Conservation (phyloP, 495 filamentous ascomycete genomes). For the Bathelium albidoporum region DNA sequence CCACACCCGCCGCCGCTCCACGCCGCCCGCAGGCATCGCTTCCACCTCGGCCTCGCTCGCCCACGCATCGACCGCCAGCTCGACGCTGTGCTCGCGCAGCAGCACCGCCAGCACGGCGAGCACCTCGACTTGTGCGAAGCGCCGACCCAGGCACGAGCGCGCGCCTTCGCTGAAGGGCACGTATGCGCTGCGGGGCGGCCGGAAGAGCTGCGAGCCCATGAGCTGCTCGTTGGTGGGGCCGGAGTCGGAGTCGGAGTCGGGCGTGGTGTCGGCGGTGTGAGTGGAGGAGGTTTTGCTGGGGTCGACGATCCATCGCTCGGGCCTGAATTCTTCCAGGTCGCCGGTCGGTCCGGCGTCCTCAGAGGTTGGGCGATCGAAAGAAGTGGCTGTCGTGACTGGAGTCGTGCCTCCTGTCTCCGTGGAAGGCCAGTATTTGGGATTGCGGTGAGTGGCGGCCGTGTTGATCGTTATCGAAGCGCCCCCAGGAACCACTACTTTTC, state of each 20-base stretch:
- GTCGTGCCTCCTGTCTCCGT: neutral
- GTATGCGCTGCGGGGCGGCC: conserved; percentile 52
- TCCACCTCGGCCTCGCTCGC: conserved; percentile 51
- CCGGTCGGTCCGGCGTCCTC: conserved; percentile 22
- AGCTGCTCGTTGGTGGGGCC: conserved; percentile 46
- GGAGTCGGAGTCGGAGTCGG: conserved; percentile 36
- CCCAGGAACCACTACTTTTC: conserved; percentile 40
- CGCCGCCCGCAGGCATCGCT: conserved; percentile 35
- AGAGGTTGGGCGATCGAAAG: conserved; percentile 4
- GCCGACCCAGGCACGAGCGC: conserved; percentile 56
- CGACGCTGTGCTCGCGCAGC: conserved; percentile 53
- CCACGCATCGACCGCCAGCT: conserved; percentile 53
- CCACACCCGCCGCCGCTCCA: conserved; percentile 43
- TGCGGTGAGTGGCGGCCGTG: conserved; percentile 42
- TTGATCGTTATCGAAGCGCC: conserved; percentile 38
- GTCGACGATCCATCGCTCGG: conserved; percentile 49
- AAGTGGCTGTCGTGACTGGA: neutral
- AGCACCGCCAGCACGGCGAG: conserved; percentile 56
- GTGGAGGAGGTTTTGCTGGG: conserved; percentile 28
- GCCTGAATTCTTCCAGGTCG: conserved; percentile 42
- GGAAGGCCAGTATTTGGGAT: conserved; percentile 46
- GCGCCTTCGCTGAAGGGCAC: conserved; percentile 66
- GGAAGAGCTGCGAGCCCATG: conserved; percentile 44
- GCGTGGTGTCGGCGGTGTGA: conserved; percentile 38
- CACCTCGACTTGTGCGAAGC: conserved; percentile 71